Base-by-base conservation (phyloP, 2,329 filamentous ascomycete genomes). In the Amauroascus niger region DNA sequence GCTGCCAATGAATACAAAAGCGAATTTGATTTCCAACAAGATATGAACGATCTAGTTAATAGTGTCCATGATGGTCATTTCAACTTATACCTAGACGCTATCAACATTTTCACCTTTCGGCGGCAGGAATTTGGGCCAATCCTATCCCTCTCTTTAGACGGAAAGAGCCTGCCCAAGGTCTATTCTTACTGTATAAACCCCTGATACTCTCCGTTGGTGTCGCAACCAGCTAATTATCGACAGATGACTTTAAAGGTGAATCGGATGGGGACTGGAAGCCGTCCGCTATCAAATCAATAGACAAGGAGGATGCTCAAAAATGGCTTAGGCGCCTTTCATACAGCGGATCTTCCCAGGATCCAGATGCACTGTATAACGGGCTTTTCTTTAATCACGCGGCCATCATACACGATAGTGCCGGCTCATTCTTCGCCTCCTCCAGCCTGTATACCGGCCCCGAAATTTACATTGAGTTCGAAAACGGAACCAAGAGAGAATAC, bases 31-130 rank as follows among this genome's bases (percentile, higher is more conserved):
- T 79, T 81, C 58, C 76, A 80, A 59, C 57, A 69, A 6, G 77
- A 78, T 26, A 69, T 87, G 1, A 76, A 78, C 54, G 66, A 72
- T 33, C 66, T 79, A 6, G 71, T 82, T 33, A 72, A 73, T 22
- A 71, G 71, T 1, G 77, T 79, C 2, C 81, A 86, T 59, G 83
- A 87, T 62, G 81, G 82, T 1, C 84, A 87, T 61, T 60, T 72
- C 32, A 52, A 53, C 37, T 60, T 62, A 35, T 26, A 52, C 13
- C 57, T 64, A 2, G 60, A 59, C 16, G 59, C 61, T 11, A 28
- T 57, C 1, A 57, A 46, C 30, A 47, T 58, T 13, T 80, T 83
- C 46, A 67, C 71, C 6, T 80, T 76, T 60, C 67, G 74, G 13
- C 77, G 79, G 2, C 77, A 81, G 58, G 69, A 75, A 3, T 71